Base-by-base conservation (phyloP, 2,329 filamentous ascomycete genomes). In the Mollisia scopiformis region DNA sequence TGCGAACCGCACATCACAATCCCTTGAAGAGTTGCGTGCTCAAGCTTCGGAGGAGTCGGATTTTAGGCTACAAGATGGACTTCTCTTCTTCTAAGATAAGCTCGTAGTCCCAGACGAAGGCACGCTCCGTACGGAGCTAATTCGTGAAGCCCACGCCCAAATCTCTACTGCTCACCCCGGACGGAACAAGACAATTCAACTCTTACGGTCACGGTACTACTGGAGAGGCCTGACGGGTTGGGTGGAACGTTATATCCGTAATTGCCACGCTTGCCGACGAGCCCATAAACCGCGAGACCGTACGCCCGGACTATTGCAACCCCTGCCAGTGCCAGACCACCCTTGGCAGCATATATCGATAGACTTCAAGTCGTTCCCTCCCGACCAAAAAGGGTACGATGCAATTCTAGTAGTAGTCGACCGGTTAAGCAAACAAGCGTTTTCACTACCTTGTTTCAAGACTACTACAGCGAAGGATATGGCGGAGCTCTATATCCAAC, bases 341-440 rank as follows among this genome's bases (percentile, higher is more conserved):
- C 58, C 52, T 6, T 67, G 46, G 62, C 55, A 62, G 51, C 16
- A 68, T 13, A 28, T 71, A 1, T 55, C 53, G 3, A 64, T 67
- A 16, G 66, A 71, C 14, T 61, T 57, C 21, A 57, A 57, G 31
- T 6, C 7, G 16, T 52, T 47, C 13, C 33, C 33, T 16, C 25
- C 1, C 28, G 47, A 57, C 27, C 52, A 57, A 51, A 16, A 53
- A 10, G 46, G 58, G 8, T 52, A 41, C 30, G 37, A 61, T 23
- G 25, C 2, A 23, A 63, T 66, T 14, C 49, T 65, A 1, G 47
- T 63, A 30, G 2, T 61, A 21, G 37, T 63, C 5, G 54, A 63
- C 25, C 41, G 54, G 1, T 27, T 63, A 8, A 21, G n/a, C 14
- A 63, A 63, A 35, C 3, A 51, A 23, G 2, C 21, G 1, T 21